Base-by-base conservation (phyloP, 768 basidiomycete genomes). In the Termitomyces sp. region DNA sequence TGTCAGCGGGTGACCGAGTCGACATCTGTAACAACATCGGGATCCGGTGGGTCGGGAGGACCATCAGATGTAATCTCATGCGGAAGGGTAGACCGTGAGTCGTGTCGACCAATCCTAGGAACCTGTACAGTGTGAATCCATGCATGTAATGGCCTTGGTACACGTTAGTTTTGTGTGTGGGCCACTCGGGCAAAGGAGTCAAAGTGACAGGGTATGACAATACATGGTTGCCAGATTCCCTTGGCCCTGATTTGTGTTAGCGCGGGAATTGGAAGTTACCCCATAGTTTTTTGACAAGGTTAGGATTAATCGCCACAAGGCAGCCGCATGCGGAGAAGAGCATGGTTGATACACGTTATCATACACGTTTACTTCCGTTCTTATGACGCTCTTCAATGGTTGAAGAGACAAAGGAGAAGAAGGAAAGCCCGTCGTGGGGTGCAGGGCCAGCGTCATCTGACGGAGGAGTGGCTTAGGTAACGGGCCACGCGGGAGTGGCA, bases 301-400 rank as follows among this genome's bases (percentile, higher is more conserved):
- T 53, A 44, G 34, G 45, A 45, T 54, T 54, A 47, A 41, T 48
- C 28, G 32, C 35, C 54, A 39, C 54, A 37, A 46, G 54, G 54
- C 35, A 34, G 11, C 35, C 44, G 19, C 35, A 34, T 47, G 54
- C 19, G 45, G 44, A 35, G 52, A 44, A 32, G n/a, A 53, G 44
- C 25, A 47, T 39, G 54, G 41, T 39, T 28, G 9, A 7, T 19
- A 53, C 28, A 32, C 32, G 37, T 39, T 50, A 28, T 40, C 21
- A 25, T n/a, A 41, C 35, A 40, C 46, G 46, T n/a, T 47, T 32
- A 8, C 4, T 45, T 54, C 54, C 54, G 54, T 46, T 54, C 54
- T 7, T 19, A 54, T 54, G 44, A 44, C 44, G 40, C 3, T 12
- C 39, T 40, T 49, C 5, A 43, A 42, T 53, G 49, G 28, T 34